Evolutionary conservation across 495 filamentous ascomycete species (phyloP).

Genomic region (Podospora pseudocomata): DNA sequence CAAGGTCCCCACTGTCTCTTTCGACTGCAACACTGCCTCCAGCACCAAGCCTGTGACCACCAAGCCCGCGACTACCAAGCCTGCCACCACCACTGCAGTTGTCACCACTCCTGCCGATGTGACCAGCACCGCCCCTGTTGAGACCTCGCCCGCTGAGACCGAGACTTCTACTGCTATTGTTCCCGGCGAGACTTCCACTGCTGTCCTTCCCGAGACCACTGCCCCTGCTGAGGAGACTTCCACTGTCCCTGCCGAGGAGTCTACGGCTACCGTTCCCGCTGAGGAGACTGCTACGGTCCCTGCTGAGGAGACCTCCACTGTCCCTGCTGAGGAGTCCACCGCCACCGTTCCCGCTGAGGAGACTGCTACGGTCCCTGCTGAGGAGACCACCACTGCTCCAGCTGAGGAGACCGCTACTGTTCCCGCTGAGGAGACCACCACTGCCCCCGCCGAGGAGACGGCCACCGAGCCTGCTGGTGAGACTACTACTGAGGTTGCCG

Average conservation of each 20-base stretch:
- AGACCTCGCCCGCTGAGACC: slow-evolving; percentile 23
- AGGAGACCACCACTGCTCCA: slow-evolving; percentile 11
- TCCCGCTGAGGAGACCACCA: slow-evolving; percentile 5
- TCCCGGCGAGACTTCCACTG: slow-evolving; percentile 20
- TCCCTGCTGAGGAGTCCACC: slow-evolving; percentile 6
- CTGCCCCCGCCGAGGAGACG: slow-evolving; percentile 5
- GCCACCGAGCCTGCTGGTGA: background rate
- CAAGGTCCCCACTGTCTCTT: slow-evolving; percentile 72
- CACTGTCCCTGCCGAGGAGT: slow-evolving; percentile 9
- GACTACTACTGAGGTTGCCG: slow-evolving; percentile 9
- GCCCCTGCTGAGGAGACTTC: slow-evolving; percentile 6
- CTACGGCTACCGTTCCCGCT: slow-evolving; percentile 12
- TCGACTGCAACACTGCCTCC: slow-evolving; percentile 65
- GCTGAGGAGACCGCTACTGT: slow-evolving; percentile 10
- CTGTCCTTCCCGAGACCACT: slow-evolving; percentile 19
- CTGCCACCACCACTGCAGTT: slow-evolving; percentile 24
- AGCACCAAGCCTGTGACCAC: slow-evolving; percentile 34
- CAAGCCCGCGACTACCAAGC: slow-evolving; percentile 27
- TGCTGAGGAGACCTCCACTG: slow-evolving; percentile 13
- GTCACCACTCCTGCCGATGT: slow-evolving; percentile 19
- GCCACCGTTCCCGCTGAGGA: slow-evolving; percentile 14
- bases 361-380: slow-evolving; percentile 12
- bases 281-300: slow-evolving; percentile 16
- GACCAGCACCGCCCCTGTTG: slow-evolving; percentile 22
- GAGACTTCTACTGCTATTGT: slow-evolving; percentile 14